phyloP scores from a whole-genome alignment of 371 early-diverging fungal genomes.

The Rhizopus microsporus region DNA sequence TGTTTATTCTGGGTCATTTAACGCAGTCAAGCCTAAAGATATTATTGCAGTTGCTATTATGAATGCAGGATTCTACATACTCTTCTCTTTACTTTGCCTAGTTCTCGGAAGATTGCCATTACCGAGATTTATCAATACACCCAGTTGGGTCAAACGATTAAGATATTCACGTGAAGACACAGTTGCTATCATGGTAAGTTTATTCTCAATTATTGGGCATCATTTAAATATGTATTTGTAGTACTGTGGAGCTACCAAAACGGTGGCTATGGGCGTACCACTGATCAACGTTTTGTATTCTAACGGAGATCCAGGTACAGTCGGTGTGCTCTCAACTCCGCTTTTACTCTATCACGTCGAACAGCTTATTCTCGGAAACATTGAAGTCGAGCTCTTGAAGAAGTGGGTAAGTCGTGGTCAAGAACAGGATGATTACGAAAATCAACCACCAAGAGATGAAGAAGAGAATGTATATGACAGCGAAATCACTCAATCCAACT shows the following conservation, averaged over 20 bases:
- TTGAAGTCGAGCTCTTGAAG: slow-evolving; percentile 30
- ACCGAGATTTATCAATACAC: slow-evolving; percentile 24
- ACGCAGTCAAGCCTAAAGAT: slow-evolving; percentile 53
- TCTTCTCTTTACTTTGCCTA: slow-evolving; percentile 48
- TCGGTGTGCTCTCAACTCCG: slow-evolving; percentile 69
- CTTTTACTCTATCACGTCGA: slow-evolving; percentile 74
- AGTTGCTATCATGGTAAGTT: slow-evolving; percentile 59
- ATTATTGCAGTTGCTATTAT: slow-evolving; percentile 60
- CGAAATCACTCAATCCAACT: slow-evolving; percentile 12
- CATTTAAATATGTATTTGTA: slow-evolving; percentile 9
- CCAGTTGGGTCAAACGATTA: slow-evolving; percentile 28
- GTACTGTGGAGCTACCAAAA: slow-evolving; percentile 76
- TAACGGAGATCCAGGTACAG: slow-evolving; percentile 47
- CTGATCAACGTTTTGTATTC: slow-evolving; percentile 73
- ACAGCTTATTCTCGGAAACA: slow-evolving; percentile 60
- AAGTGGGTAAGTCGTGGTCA: slow-evolving; percentile 23
- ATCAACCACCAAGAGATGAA: slow-evolving; percentile 7
- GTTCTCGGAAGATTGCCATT: slow-evolving; percentile 44
- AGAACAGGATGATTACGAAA: not conserved
- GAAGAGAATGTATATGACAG: not conserved
- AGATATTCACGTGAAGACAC: slow-evolving; percentile 55
- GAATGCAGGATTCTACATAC: slow-evolving; percentile 49
- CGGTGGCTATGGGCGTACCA: slow-evolving; percentile 79
- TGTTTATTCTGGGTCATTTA: slow-evolving; percentile 58
- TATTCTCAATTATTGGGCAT: not conserved